Conservation (phyloP, 345 rosid genomes). For the Physaria fendleri region DNA sequence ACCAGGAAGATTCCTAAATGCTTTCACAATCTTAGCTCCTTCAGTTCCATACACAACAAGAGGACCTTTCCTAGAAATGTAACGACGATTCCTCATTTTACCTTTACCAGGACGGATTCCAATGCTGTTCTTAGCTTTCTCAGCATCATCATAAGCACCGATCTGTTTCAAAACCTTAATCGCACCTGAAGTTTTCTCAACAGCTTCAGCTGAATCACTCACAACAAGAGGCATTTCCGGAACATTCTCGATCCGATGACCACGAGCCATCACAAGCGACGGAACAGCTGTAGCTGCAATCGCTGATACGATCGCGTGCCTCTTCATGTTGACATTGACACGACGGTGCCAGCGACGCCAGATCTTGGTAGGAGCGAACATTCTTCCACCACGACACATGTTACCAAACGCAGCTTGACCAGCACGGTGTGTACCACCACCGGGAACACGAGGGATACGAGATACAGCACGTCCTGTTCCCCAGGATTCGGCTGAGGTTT, state of each 20-base stretch:
- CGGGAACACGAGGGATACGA: slow-evolving; percentile 96
- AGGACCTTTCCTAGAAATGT: slow-evolving; percentile 84
- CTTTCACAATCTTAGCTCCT: slow-evolving; percentile 83
- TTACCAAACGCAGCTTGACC: slow-evolving; percentile 98
- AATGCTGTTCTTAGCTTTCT: slow-evolving; percentile 84
- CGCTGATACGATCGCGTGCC: slow-evolving; percentile 81
- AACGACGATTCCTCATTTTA: slow-evolving; percentile 80
- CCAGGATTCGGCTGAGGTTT: slow-evolving; percentile 97
- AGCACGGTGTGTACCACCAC: slow-evolving; percentile 98
- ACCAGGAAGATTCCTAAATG: slow-evolving; percentile 89
- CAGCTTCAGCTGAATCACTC: slow-evolving; percentile 58
- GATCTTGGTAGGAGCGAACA: slow-evolving; percentile 99
- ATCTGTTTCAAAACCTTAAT: slow-evolving; percentile 74
- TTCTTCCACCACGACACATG: slow-evolving; percentile 99
- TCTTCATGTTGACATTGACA: slow-evolving; percentile 78
- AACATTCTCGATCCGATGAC: slow-evolving; percentile 70
- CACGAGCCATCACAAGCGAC: slow-evolving; percentile 82
- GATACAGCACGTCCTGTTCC: slow-evolving; percentile 96
- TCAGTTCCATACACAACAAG: slow-evolving; percentile 74
- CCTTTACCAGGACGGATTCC: slow-evolving; percentile 91
- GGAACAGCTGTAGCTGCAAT: slow-evolving; percentile 85
- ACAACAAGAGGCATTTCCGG: slow-evolving; percentile 86
- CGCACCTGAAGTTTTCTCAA: slow-evolving; percentile 80
- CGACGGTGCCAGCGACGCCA: slow-evolving; percentile 96
- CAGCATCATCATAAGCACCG: slow-evolving; percentile 81